Conservation (phyloP, 345 rosid genomes). For the Populus ilicifolia region DNA sequence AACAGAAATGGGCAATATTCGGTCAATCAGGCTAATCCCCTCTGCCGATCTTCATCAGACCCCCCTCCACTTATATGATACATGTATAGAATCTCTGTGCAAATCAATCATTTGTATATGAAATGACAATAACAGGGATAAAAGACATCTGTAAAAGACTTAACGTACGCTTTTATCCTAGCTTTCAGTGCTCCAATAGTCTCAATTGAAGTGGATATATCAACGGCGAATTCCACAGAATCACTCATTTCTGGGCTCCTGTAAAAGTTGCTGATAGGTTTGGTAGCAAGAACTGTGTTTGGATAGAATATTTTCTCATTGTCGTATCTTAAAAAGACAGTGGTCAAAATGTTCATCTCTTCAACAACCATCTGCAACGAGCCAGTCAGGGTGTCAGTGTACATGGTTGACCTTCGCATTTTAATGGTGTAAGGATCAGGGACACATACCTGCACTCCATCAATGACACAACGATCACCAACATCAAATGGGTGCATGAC, state of each 20-base stretch:
- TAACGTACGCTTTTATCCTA: constrained; percentile 20
- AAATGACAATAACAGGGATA: background rate
- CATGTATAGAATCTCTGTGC: no score
- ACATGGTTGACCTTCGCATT: background rate
- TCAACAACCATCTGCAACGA: constrained; percentile 26
- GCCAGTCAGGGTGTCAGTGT: constrained; percentile 6
- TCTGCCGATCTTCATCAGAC: no score
- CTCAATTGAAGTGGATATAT: constrained; percentile 27
- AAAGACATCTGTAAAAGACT: background rate
- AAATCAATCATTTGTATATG: no score
- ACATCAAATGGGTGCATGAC: constrained; percentile 81
- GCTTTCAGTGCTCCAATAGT: constrained; percentile 18
- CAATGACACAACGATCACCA: constrained; percentile 79
- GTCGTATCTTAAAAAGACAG: constrained; percentile 26
- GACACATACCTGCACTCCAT: constrained; percentile 60
- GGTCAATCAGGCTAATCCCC: no score
- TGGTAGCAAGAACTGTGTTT: constrained; percentile 22
- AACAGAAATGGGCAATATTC: background rate
- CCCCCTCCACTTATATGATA: no score
- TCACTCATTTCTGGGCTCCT: constrained; percentile 32
- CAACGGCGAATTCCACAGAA: constrained; percentile 15
- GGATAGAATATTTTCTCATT: constrained; percentile 29
- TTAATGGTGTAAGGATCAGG: background rate
- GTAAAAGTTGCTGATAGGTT: constrained; percentile 34
- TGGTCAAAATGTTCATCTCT: constrained; percentile 29